Conservation (phyloP, 2,329 filamentous ascomycete species). For the Orbilia javanica region DNA sequence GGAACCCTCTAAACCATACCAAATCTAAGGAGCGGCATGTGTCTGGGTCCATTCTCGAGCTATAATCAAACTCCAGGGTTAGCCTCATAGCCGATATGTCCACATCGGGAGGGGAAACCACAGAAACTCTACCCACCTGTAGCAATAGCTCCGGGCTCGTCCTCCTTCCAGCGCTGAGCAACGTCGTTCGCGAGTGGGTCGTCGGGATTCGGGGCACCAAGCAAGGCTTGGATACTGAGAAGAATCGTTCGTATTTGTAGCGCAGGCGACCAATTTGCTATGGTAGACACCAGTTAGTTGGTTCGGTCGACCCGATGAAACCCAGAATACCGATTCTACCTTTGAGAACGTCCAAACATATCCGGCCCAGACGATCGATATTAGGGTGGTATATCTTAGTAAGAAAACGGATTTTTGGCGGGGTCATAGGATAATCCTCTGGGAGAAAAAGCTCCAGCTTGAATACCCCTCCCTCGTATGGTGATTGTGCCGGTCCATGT, state of each 20-base stretch:
- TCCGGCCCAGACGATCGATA: conserved; percentile 95
- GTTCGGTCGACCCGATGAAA: conserved; percentile 49
- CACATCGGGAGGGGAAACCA: background rate
- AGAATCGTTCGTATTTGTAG: conserved; percentile 98
- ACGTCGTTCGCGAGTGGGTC: conserved; percentile 98
- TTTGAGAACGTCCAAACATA: conserved; percentile 97
- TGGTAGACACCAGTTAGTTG: conserved; percentile 28
- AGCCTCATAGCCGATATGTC: background rate
- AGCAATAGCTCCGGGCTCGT: conserved; percentile 90
- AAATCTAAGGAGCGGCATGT: conserved; percentile 74
- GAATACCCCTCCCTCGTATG: conserved; percentile 79
- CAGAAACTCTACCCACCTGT: conserved; percentile 73
- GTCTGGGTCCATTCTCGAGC: conserved; percentile 83
- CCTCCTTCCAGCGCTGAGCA: conserved; percentile 97
- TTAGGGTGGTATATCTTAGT: conserved; percentile 99
- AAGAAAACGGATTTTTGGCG: conserved; percentile 96
- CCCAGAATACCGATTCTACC: conserved; percentile 71
- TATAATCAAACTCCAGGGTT: conserved; percentile 11
- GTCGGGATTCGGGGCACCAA: conserved; percentile 96
- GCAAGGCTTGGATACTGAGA: conserved; percentile 95
- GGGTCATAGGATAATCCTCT: conserved; percentile 99
- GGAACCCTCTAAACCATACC: conserved; percentile 54
- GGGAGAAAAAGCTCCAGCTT: conserved; percentile 97
- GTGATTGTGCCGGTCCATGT: conserved; percentile 75
- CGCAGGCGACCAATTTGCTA: conserved; percentile 98